phyloP scores from a whole-genome alignment of 1,139 yeast genomes.

The Geotrichum siamense region DNA sequence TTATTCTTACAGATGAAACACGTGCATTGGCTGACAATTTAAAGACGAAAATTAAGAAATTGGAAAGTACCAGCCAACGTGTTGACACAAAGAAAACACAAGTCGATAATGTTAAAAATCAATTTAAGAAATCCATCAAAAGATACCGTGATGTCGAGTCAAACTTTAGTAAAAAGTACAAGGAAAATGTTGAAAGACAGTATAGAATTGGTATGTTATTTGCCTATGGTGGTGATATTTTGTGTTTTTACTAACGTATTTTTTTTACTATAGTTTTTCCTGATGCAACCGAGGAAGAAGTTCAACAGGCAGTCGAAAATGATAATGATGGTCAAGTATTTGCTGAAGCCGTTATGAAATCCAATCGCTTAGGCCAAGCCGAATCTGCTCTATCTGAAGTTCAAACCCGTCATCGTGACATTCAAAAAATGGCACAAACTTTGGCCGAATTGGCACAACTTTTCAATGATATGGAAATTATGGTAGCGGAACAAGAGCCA shows the following conservation, averaged over 20 bases:
- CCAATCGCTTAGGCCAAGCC: slow-evolving; percentile 95
- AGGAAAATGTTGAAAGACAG: slow-evolving; percentile 88
- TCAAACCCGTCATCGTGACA: slow-evolving; percentile 91
- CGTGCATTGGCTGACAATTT: slow-evolving; percentile 68
- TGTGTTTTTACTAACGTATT: slow-evolving; percentile 2
- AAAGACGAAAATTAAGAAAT: slow-evolving; percentile 66
- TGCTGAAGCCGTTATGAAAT: slow-evolving; percentile 86
- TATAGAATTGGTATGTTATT: slow-evolving; percentile 47
- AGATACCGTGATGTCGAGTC: slow-evolving; percentile 83
- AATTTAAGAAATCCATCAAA: slow-evolving; percentile 79
- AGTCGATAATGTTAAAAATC: slow-evolving; percentile 80
- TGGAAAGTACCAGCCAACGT: slow-evolving; percentile 60
- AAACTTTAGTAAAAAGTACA: slow-evolving; percentile 74
- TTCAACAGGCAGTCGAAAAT: slow-evolving; percentile 58
- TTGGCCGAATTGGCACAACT: slow-evolving; percentile 94
- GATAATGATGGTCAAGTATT: slow-evolving; percentile 86
- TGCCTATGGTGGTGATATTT: neutral
- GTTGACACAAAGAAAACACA: slow-evolving; percentile 83
- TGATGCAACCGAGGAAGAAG: slow-evolving; percentile 80
- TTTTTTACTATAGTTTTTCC: slow-evolving; percentile 53
- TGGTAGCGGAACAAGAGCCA: slow-evolving; percentile 93
- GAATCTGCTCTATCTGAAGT: slow-evolving; percentile 93
- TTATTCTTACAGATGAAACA: slow-evolving; percentile 69
- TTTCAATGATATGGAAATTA: slow-evolving; percentile 92
- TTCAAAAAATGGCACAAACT: slow-evolving; percentile 88